These are phyloP conservation scores for Piper longum DNA, from an alignment of 164 flowering plant species.

Conservation along the genomic window DNA sequence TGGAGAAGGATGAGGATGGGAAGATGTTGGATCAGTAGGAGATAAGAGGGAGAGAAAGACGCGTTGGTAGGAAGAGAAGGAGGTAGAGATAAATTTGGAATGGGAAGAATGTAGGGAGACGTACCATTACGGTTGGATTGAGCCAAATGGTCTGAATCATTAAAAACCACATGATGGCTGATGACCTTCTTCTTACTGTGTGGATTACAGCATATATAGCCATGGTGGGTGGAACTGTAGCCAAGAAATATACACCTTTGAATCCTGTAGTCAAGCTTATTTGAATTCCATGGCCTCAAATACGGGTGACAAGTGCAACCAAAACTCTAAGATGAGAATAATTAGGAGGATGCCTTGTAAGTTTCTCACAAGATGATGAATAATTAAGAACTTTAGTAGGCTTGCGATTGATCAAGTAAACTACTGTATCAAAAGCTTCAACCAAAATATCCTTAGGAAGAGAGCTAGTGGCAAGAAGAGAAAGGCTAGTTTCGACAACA, in stretches of 20 bases:
- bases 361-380: not conserved
- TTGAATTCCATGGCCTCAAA: not conserved
- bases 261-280: not conserved
- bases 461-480: not conserved
- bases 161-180: not conserved
- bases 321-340: not conserved
- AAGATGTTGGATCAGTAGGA: no score
- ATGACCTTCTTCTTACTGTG: not conserved
- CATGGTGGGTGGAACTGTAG: not conserved
- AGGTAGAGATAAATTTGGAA: not conserved
- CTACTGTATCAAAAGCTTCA: not conserved
- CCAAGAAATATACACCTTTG: not conserved
- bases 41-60: no score
- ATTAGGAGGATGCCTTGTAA: not conserved
- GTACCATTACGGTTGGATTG: not conserved
- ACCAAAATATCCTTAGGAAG: not conserved
- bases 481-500: no score
- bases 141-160: not conserved
- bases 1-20: no score
- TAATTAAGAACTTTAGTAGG: not conserved
- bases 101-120: not conserved
- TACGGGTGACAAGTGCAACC: constrained; percentile 1
- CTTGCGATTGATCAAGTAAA: constrained; percentile 1
- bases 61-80: not conserved
- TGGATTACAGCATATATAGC: not conserved